Conservation (phyloP, 75 land plant species). For the Ceratopteris richardii region DNA sequence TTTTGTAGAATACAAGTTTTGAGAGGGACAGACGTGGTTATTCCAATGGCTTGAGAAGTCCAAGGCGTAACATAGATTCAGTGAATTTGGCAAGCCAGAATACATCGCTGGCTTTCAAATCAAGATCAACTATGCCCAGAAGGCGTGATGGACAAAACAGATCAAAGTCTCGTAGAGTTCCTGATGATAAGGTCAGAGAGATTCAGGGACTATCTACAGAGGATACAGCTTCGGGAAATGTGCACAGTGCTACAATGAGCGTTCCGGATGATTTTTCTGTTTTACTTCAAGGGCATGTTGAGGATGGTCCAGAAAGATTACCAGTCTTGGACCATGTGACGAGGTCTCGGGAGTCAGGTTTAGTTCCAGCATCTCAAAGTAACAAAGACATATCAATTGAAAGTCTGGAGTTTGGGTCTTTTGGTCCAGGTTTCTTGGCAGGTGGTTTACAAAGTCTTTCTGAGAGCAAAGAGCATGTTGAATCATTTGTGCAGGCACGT, state of each 20-base stretch:
- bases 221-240: neutral
- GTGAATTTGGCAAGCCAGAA: neutral
- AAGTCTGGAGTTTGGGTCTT: neutral
- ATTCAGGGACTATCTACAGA: neutral
- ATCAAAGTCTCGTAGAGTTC: neutral
- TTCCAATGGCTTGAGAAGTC: neutral
- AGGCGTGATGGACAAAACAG: constrained; percentile 2
- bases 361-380: neutral
- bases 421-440: constrained; percentile 2
- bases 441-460: neutral
- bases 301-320: neutral
- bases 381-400: neutral
- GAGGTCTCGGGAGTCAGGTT: too few species aligned
- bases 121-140: neutral
- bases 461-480: neutral
- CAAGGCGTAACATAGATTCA: neutral
- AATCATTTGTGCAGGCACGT: neutral
- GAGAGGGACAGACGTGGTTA: constrained; percentile 1
- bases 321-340: neutral
- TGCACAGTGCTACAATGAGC: neutral
- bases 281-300: neutral
- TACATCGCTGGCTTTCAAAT: neutral
- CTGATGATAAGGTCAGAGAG: neutral
- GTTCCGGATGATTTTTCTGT: neutral
- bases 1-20: neutral